These are phyloP conservation scores for Iberis pinnata DNA, from an alignment of 345 rosid species.

Conservation along the genomic window DNA sequence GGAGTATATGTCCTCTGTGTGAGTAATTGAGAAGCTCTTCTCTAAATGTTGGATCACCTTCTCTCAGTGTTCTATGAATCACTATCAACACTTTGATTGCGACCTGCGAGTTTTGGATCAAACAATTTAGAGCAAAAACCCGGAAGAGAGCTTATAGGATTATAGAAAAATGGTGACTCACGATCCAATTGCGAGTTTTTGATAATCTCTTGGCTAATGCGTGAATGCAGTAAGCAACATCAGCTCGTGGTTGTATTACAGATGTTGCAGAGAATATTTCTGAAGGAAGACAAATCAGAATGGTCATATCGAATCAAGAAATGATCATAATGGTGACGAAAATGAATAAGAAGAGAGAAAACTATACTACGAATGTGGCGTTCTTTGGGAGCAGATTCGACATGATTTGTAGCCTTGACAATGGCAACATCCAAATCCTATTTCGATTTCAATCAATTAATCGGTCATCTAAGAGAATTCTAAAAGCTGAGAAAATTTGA, in stretches of 20 bases:
- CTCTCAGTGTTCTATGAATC: conserved; percentile 94
- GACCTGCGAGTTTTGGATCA: conserved; percentile 40
- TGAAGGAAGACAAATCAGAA: conserved; percentile 30
- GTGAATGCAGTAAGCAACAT: conserved; percentile 97
- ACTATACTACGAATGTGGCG: conserved; percentile 67
- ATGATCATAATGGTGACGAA: no score
- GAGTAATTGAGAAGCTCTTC: conserved; percentile 93
- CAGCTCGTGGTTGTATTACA: conserved; percentile 81
- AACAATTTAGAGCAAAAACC: not conserved
- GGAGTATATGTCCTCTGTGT: conserved; percentile 82
- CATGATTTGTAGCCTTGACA: conserved; percentile 91
- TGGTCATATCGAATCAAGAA: no score
- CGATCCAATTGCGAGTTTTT: conserved; percentile 92
- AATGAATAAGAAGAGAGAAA: not conserved
- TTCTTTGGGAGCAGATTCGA: conserved; percentile 87
- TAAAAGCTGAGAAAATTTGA: not conserved
- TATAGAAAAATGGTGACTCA: conserved; percentile 22
- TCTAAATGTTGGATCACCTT: conserved; percentile 92
- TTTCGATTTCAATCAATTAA: conserved; percentile 11
- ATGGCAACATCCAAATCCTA: conserved; percentile 95
- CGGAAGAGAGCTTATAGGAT: not conserved
- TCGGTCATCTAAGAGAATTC: not conserved
- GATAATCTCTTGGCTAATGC: conserved; percentile 79
- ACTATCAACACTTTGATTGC: conserved; percentile 82
- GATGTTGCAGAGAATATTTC: conserved; percentile 83